Conservation (phyloP, 805 yeast genomes). For the Barnettozyma populi region DNA sequence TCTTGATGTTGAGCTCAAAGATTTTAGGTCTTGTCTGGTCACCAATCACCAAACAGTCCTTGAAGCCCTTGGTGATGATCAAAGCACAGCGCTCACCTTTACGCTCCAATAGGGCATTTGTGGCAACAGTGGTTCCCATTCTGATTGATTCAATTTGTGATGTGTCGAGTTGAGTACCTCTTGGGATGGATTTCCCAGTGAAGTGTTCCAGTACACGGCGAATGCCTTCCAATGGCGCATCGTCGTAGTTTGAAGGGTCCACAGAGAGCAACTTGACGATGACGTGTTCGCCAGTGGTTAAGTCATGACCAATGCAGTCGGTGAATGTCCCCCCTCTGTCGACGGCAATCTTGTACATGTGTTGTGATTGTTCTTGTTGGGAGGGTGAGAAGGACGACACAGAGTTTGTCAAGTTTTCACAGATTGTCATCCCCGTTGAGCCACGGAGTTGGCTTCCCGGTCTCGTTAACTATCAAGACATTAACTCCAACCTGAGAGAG, state of each 20-base stretch:
- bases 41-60: constrained; percentile 78
- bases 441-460: not conserved
- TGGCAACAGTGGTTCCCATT: constrained; percentile 95
- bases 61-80: constrained; percentile 83
- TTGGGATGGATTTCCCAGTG: constrained; percentile 48
- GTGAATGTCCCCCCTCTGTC: constrained; percentile 91
- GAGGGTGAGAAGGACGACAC: not conserved
- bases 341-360: constrained; percentile 34
- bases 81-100: constrained; percentile 88
- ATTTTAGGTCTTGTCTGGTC: constrained; percentile 89
- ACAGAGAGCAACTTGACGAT: constrained; percentile 77
- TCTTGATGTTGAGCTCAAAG: constrained; percentile 73
- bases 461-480: not conserved
- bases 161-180: constrained; percentile 56
- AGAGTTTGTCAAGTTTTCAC: not conserved
- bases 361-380: not conserved
- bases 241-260: constrained; percentile 81
- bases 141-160: constrained; percentile 61
- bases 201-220: constrained; percentile 66
- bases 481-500: not conserved
- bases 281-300: constrained; percentile 39
- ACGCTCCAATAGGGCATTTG: constrained; percentile 88
- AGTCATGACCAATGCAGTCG: constrained; percentile 43
- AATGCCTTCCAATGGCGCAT: constrained; percentile 92
- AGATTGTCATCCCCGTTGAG: not conserved